Evolutionary conservation across 106 monocot species (phyloP).

Genomic region (Dendrobium chrysotoxum): DNA sequence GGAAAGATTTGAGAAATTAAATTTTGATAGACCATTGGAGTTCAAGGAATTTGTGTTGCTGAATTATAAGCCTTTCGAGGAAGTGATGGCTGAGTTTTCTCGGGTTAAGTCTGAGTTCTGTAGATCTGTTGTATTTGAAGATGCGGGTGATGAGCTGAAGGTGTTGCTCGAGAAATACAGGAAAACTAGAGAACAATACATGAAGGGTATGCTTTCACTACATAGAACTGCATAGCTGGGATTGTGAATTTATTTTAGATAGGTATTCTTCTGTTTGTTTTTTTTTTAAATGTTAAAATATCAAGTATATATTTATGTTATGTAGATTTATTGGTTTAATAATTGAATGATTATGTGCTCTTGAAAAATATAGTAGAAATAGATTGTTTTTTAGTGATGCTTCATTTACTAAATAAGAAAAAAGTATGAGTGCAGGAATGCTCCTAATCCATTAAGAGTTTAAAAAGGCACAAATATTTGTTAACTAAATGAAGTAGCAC

Average conservation of each 20-base stretch:
- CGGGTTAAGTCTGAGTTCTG: constrained; percentile 52
- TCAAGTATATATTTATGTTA: no score
- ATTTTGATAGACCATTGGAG: constrained; percentile 27
- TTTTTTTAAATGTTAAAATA: no score
- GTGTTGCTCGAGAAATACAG: constrained; percentile 59
- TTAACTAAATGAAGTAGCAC: no score
- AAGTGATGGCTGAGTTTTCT: constrained; percentile 30
- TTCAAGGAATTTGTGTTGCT: constrained; percentile 34
- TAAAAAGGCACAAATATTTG: no score
- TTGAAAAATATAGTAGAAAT: background rate
- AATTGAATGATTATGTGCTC: background rate
- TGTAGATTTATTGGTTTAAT: no score
- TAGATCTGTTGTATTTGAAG: constrained; percentile 49
- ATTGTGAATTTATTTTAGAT: no score
- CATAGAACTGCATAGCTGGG: constrained; percentile 6
- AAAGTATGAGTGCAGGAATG: no score
- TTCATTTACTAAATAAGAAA: no score
- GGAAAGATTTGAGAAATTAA: constrained; percentile 18
- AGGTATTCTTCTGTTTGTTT: no score
- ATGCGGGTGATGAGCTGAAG: constrained; percentile 38
- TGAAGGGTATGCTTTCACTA: constrained; percentile 71
- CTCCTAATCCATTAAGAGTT: no score
- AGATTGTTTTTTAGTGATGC: background rate
- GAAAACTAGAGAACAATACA: constrained; percentile 65
- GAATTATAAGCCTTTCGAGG: constrained; percentile 14